These are phyloP conservation scores for Noccaea caerulescens DNA, from an alignment of 345 rosid genomes.

Conservation along the genomic window DNA sequence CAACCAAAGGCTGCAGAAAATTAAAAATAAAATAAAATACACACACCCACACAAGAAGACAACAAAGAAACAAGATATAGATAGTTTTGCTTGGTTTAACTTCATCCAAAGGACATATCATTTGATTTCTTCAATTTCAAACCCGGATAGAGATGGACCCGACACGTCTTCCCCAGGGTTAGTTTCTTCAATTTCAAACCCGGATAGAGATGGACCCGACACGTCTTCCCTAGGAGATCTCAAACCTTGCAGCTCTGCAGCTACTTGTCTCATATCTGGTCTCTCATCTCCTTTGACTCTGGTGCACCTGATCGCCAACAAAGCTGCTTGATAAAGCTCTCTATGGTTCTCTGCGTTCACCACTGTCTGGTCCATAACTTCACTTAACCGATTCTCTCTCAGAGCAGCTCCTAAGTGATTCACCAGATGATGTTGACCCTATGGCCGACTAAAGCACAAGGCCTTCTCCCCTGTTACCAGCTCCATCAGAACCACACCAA, in stretches of 20 bases:
- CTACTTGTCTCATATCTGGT: slow-evolving; percentile 47
- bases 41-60: background rate
- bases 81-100: background rate
- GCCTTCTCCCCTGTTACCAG: background rate
- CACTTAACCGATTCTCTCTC: slow-evolving; percentile 11
- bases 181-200: background rate
- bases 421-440: slow-evolving; percentile 26
- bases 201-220: background rate
- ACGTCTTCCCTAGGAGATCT: background rate
- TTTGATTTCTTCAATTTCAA: background rate
- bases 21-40: background rate
- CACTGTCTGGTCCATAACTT: slow-evolving; percentile 33
- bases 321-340: slow-evolving; percentile 22
- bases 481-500: background rate
- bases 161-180: background rate
- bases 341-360: slow-evolving; percentile 15
- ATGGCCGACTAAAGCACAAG: background rate
- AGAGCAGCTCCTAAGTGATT: slow-evolving; percentile 30
- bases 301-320: slow-evolving; percentile 37
- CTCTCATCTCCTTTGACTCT: slow-evolving; percentile 39
- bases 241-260: slow-evolving; percentile 39
- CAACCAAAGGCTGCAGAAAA: background rate
- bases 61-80: background rate
- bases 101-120: background rate
- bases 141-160: background rate